Evolutionary conservation across 495 filamentous ascomycete genomes (phyloP), one percentile per base, ranked within the genome.

Genomic region (Darksidea phi): DNA sequence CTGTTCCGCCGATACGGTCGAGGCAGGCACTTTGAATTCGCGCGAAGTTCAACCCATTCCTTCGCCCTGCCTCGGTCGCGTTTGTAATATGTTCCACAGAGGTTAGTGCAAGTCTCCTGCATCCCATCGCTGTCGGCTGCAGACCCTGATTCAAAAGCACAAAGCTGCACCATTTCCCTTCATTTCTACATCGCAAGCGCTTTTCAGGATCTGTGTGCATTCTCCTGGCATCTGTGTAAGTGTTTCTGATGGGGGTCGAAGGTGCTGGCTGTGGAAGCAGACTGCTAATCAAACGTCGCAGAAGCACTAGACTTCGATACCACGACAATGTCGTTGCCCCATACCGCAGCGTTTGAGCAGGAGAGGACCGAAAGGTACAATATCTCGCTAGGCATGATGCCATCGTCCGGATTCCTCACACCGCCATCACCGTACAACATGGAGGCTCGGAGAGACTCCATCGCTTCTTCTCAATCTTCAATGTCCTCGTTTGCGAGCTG

Each of bases 71-170:
- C 58, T 28, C 43, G 2, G 28, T 32, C 58, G 58, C 49, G 58
- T 54, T 48, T 49, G 43, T 26, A 45, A 41, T 7, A 20, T 47
- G 42, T 55, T 54, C 32, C 49, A 61, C 57, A 61, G 38, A 54
- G 58, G 41, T 49, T 41, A 42, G 58, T 54, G 42, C 25, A n/a
- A n/a, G n/a, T n/a, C 17, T 54, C 47, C 28, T 49, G 32, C 49
- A 38, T 49, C 42, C 54, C 38, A 41, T 54, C 38, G 49, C 58
- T 38, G 36, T 42, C 15, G 37, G 7, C 26, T 15, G 50, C 24
- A 41, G 50, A 54, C 41, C 58, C 42, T 61, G 50, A 55, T 61
- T 61, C 41, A 54, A 54, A 61, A 54, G 51, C 58, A 54, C 58
- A 38, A n/a, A 54, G 58, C 21, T 26, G 38, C 18, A 37, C n/a